phyloP scores from a whole-genome alignment of 1,139 yeast genomes.

The Ogataea hybrid region DNA sequence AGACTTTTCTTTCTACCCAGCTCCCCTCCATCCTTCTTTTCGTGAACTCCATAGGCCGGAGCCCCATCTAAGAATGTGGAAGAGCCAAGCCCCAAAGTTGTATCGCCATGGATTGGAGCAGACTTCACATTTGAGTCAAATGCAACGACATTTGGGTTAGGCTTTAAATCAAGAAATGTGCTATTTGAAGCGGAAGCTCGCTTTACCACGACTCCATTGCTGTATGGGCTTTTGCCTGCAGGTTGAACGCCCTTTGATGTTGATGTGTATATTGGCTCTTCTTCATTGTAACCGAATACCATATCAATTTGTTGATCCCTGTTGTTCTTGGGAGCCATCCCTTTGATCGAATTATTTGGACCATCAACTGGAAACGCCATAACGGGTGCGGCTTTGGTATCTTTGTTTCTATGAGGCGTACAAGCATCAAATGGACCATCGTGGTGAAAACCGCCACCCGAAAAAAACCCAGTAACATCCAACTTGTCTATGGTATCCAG shows the following conservation, averaged over 20 bases:
- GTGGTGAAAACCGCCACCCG: constrained; percentile 94
- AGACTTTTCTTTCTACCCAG: constrained; percentile 73
- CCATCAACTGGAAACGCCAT: constrained; percentile 95
- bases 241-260: constrained; percentile 15
- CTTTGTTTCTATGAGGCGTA: constrained; percentile 91
- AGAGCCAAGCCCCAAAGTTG: constrained; percentile 86
- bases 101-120: constrained; percentile 76
- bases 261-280: constrained; percentile 30
- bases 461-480: constrained; percentile 93
- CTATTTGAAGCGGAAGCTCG: constrained; percentile 27
- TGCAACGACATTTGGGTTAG: constrained; percentile 52
- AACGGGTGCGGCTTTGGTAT: constrained; percentile 81
- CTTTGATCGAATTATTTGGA: constrained; percentile 83
- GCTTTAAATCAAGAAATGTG: constrained; percentile 39
- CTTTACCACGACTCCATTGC: constrained; percentile 31
- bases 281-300: constrained; percentile 52
- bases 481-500: constrained; percentile 92
- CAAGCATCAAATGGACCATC: constrained; percentile 99
- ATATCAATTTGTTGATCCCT: constrained; percentile 57
- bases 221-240: constrained; percentile 23
- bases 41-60: constrained; percentile 70
- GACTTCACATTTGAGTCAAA: constrained; percentile 72
- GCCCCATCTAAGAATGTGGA: constrained; percentile 95
- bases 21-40: constrained; percentile 37
- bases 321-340: constrained; percentile 44